Evolutionary conservation across 2,329 filamentous ascomycete species (phyloP), one percentile per base, ranked within the genome.

Genomic region (Massarina eburnea): DNA sequence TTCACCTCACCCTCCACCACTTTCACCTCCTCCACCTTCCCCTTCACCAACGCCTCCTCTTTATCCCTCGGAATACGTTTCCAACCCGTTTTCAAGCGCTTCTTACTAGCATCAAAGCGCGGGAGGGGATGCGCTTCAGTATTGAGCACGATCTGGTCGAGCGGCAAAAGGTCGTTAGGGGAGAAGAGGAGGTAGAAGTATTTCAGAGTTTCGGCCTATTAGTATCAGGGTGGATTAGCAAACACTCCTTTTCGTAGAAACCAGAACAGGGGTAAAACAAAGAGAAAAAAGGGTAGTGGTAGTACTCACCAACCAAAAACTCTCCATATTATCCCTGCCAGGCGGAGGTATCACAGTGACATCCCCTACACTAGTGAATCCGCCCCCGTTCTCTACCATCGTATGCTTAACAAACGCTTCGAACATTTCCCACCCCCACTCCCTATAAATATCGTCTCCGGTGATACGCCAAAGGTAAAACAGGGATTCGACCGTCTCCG

Each of bases 401-500:
- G 89, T 95, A 71, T 96, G 81, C 61, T 90, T 86, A 71, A 92
- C 79, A 67, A 99, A 99, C 1, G 86, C 84, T 67, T 89, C 85
- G 75, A 99, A 99, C 85, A 99, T 97, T 59, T 96, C 86, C 94
- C 94, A 99, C 12, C 94, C 94, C 92, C 92, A 97, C 61, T 96
- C 84, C 20, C 94, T 83, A 71, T 99, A 99, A 55, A 84, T 86
- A 30, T 82, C 77, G 51, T 99, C 91, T 20, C 88, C 89, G 1
- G 94, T 99, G 69, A 99, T 95, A 52, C 94, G 86, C 88, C 92
- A 99, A 91, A 99, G 95, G 75, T 97, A 96, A 64, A 99, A 91
- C 50, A 99, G 75, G 48, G 85, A 91, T 74, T 99, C 94, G n/a
- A 96, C 85, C 0, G 94, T 96, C 75, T 99, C 94, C 0, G 94